Evolutionary conservation across 306 rosid genomes (phyloP).

Genomic region (Vachellia collinsii): DNA sequence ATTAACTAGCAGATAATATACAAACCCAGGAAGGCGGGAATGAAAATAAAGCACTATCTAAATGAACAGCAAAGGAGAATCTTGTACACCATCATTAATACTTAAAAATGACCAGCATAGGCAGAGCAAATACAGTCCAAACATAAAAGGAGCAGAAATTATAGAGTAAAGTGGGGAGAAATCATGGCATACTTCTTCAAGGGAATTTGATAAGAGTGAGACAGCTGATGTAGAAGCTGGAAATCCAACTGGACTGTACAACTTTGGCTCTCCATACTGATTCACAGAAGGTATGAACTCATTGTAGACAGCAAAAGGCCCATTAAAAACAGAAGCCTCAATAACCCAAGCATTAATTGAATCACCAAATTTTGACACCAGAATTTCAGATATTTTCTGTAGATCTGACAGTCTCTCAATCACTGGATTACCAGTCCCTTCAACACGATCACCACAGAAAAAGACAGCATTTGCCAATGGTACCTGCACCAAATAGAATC

Average conservation of each 20-base stretch:
- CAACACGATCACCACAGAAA: slow-evolving; percentile 81
- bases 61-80: neutral
- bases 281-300: slow-evolving; percentile 71
- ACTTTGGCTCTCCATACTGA: slow-evolving; percentile 76
- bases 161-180: neutral
- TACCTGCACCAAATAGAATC: slow-evolving; percentile 47
- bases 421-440: slow-evolving; percentile 74
- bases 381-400: slow-evolving; percentile 67
- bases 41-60: neutral
- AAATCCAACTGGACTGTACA: slow-evolving; percentile 58
- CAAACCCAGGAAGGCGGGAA: neutral
- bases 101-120: neutral
- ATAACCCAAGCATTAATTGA: slow-evolving; percentile 80
- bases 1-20: slow-evolving; percentile 13
- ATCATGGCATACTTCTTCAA: slow-evolving; percentile 57
- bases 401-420: slow-evolving; percentile 73
- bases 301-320: slow-evolving; percentile 78
- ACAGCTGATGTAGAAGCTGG: slow-evolving; percentile 64
- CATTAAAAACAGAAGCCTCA: slow-evolving; percentile 75
- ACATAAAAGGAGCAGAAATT: neutral
- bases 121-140: neutral
- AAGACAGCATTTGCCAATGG: slow-evolving; percentile 72
- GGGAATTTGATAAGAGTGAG: slow-evolving; percentile 62
- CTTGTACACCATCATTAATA: slow-evolving; percentile 1
- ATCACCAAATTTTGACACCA: slow-evolving; percentile 72